A percentile compares a stretch with the other conserved stretches of the same genome.
Evolutionary conservation across 2,329 filamentous ascomycete genomes (phyloP).

Genomic region (Cladosporium sp.): DNA sequence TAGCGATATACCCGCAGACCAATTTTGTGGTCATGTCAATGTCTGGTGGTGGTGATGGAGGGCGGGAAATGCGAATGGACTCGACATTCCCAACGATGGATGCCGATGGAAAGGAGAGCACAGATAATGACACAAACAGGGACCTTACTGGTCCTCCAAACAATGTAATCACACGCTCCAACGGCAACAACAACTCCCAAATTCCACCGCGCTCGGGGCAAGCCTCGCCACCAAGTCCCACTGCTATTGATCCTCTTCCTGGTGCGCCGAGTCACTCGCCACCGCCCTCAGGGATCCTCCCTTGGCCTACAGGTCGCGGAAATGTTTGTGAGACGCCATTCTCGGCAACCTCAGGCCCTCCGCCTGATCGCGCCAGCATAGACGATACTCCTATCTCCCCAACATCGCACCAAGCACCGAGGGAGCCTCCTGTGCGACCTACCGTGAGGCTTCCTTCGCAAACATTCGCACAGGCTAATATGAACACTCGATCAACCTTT

Average conservation of each 20-base stretch:
- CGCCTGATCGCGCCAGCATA: not conserved
- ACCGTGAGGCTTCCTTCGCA: too few relatives aligned
- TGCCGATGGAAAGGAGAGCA: not conserved
- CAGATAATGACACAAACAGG: slow-evolving; percentile 5
- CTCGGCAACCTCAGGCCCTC: too few relatives aligned
- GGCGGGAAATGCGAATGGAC: slow-evolving; percentile 2
- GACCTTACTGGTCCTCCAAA: not conserved
- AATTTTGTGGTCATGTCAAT: slow-evolving; percentile 5
- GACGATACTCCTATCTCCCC: slow-evolving; percentile 1
- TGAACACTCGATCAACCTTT: too few relatives aligned
- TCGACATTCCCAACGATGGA: not conserved
- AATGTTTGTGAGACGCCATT: too few relatives aligned
- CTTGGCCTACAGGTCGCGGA: not conserved
- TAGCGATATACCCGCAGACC: not conserved
- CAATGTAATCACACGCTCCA: slow-evolving; percentile 2
- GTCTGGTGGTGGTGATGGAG: not conserved
- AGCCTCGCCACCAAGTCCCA: not conserved
- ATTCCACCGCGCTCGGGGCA: not conserved
- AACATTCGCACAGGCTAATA: too few relatives aligned
- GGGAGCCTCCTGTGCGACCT: not conserved
- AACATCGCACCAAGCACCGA: not conserved
- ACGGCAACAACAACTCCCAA: not conserved
- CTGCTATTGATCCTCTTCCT: not conserved
- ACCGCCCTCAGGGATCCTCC: not conserved
- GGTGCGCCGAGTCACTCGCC: not conserved